Conservation (phyloP, 129 eudicot species). For the Calendula officinalis region DNA sequence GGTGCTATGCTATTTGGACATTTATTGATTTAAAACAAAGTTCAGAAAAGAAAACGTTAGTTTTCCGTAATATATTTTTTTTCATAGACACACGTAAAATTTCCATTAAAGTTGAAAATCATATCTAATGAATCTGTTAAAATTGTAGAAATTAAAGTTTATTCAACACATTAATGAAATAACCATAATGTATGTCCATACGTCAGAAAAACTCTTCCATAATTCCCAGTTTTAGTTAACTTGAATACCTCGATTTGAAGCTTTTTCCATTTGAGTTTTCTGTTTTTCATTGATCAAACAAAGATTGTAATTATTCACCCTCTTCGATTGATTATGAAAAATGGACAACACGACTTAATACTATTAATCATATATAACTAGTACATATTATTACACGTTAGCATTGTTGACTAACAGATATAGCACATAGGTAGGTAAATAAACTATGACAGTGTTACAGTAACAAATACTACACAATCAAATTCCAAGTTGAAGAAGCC, state of each 20-base stretch:
- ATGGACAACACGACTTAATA: not conserved
- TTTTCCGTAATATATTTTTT: no score
- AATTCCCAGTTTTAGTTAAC: conserved; percentile 31
- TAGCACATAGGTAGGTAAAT: conserved; percentile 10
- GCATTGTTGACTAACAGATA: conserved; percentile 17
- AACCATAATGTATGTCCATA: no score
- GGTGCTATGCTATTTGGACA: no score
- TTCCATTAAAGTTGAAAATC: no score
- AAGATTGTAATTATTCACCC: conserved; percentile 37
- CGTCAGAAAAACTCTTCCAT: no score
- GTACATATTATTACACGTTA: conserved; percentile 21
- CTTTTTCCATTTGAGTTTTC: conserved; percentile 48
- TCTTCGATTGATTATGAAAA: no score
- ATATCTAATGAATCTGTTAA: no score
- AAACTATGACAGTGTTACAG: conserved; percentile 1
- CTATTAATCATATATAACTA: conserved; percentile 7
- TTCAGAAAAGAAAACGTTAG: no score
- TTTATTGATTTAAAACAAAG: no score
- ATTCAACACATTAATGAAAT: no score
- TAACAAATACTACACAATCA: conserved; percentile 22
- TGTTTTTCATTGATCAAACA: conserved; percentile 73
- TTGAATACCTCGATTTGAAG: conserved; percentile 44
- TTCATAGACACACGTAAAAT: no score
- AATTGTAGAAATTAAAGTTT: no score
- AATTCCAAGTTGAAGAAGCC: conserved; percentile 8